A percentile compares a stretch with the other conserved stretches of the same genome.
Conservation (phyloP, 176 grass and related monocot genomes). For the Poa pratensis region DNA sequence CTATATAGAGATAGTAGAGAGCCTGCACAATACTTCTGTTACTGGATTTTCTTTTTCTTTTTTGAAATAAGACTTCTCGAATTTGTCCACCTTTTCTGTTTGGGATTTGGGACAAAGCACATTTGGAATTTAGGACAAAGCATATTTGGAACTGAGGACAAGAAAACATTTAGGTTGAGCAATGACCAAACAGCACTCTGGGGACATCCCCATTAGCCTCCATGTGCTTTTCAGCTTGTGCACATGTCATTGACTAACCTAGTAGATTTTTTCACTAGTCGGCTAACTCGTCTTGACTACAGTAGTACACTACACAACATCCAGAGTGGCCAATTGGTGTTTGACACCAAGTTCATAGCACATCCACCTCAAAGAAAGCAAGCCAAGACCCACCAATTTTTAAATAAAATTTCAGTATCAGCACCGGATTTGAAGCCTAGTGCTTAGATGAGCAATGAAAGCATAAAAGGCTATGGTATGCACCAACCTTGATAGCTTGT, state of each 20-base stretch:
- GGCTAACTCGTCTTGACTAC: slow-evolving; percentile 25
- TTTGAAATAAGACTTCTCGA: background rate
- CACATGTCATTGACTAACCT: slow-evolving; percentile 45
- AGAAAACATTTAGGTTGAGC: slow-evolving; percentile 14
- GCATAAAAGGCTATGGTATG: slow-evolving; percentile 2
- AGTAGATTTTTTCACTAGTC: slow-evolving; percentile 16
- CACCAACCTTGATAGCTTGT: slow-evolving; percentile 92
- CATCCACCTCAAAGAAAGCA: slow-evolving; percentile 27
- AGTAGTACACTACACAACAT: no score
- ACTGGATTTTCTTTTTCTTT: background rate
- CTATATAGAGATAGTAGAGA: slow-evolving; percentile 7
- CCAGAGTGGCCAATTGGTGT: background rate
- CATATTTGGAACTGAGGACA: background rate
- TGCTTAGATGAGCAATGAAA: slow-evolving; percentile 31
- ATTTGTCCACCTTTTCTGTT: background rate
- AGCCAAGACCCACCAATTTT: background rate
- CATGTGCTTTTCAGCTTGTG: slow-evolving; percentile 49
- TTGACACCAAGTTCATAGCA: slow-evolving; percentile 15
- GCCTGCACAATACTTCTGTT: slow-evolving; percentile 3
- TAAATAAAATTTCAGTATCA: background rate
- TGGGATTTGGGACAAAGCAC: background rate
- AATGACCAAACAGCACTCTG: slow-evolving; percentile 23
- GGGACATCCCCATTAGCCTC: slow-evolving; percentile 29
- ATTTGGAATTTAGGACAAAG: background rate
- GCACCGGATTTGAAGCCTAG: slow-evolving; percentile 22